Base-by-base conservation (phyloP, 192 early-diverging fungal genomes). In the Coemansia sp. region DNA sequence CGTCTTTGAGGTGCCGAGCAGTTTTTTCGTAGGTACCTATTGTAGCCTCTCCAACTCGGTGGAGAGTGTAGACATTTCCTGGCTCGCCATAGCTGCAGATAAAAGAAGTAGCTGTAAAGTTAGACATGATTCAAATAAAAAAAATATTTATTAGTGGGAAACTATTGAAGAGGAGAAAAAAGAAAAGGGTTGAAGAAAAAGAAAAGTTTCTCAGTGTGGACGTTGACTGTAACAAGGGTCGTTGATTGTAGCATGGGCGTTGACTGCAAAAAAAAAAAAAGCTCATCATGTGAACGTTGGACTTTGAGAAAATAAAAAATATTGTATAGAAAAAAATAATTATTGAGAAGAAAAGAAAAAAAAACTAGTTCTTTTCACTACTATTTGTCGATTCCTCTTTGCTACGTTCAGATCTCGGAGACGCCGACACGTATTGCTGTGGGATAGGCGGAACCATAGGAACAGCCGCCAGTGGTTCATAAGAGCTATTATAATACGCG, bases 401-500 rank as follows among this genome's bases (percentile, higher is more conserved):
- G 44, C 64, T 66, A 12, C 55, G 57, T n/a, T 68, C 66, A 40
- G 72, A 70, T 20, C 61, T 39, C 3, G 76, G 67, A n/a, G 70
- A 72, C 43, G 66, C 53, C 22, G 71, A 41, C 7, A 55, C 46
- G 47, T 71, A 76, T n/a, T 65, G 79, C 57, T 63, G 64, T 12
- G 78, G 78, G 22, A 75, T 50, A 5, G 53, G 22, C 11, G 79
- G 79, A 0, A 69, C 40, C 36, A 15, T 63, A 6, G 77, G 61
- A 41, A 36, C 52, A 4, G 33, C 36, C 15, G n/a, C 65, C 50
- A 22, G 61, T 39, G 20, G 61, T 15, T 39, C 71, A 52, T 41
- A 64, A 18, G 64, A 33, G 29, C 50, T 58, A 18, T 39, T 60
- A 27, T 43, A 62, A 13, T 43, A 36, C 8, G 34, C 34, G 15